Evolutionary conservation across 2,329 filamentous ascomycete genomes (phyloP), one percentile per base, ranked within the genome.

Genomic region (Penicillium sp.): DNA sequence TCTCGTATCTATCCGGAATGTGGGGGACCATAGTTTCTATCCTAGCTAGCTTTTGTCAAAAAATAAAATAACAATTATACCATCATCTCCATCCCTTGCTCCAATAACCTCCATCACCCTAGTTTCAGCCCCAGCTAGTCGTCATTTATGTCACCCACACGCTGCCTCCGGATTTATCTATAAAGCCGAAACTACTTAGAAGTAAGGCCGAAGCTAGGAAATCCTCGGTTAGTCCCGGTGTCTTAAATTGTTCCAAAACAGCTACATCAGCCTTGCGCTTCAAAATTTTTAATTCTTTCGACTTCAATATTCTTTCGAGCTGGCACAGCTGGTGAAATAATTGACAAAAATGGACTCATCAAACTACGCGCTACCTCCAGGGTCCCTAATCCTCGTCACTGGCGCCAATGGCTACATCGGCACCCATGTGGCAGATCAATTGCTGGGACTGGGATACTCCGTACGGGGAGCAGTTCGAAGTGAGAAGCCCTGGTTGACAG

Each of bases 361-460:
- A 2, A n/a, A 16, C 14, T 43, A 43, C 24, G 39, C 39, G 8
- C 39, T 43, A 2, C 39, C 39, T 8, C 45, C 14, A 3, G 39
- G 68, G 9, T 71, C 69, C 2, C 60, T 56, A 37, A 65, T 81
- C 24, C 72, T 82, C 3, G 72, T 82, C 13, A 81, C 78, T 0
- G 79, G 79, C 6, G 74, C 70, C 2, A 81, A 74, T 44, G 78
- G 79, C 29, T 79, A 75, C 58, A 69, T 82, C 21, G 78, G 67
- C 23, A 72, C 72, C 6, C 75, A 81, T 39, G 65, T 79, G 3
- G 65, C 69, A 28, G 62, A 76, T n/a, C 63, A 74, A 13, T 66
- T 81, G 10, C 68, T 81, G 16, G 51, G 69, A 1, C 63, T 67
- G 3, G 77, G 77, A 13, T 80, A 74, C 58, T 59, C 60, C 7